Evolutionary conservation across 768 basidiomycete genomes (phyloP), one percentile per base, ranked within the genome.

Genomic region (Punctularia strigosozonata): DNA sequence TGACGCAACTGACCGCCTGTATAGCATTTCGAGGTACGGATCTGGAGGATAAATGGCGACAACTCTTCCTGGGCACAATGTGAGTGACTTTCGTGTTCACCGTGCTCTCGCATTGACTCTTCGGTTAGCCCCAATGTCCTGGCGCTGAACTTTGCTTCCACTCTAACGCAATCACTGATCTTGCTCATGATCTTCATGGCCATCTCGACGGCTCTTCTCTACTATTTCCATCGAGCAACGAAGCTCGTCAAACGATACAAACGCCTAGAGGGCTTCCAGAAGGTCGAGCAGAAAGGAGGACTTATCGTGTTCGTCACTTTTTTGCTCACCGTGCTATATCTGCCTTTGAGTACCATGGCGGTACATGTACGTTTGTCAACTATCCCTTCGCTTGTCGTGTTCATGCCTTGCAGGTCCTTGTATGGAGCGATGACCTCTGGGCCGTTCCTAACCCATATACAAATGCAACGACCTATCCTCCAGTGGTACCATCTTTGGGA

Each of bases 341-440:
- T 88, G 19, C 85, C 84, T 3, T 63, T 88, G 36, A 80, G 79
- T 46, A 84, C 80, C 12, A 74, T 88, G 66, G 73, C 80, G 1
- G 61, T 87, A 14, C 81, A 81, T 47, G n/a, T n/a, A n/a, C n/a
- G n/a, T n/a, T n/a, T n/a, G n/a, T n/a, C n/a, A n/a, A n/a, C n/a
- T n/a, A n/a, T n/a, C n/a, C n/a, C n/a, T n/a, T n/a, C n/a, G n/a
- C n/a, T n/a, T n/a, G n/a, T n/a, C n/a, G n/a, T n/a, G n/a, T n/a
- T n/a, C n/a, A n/a, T n/a, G n/a, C n/a, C n/a, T n/a, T n/a, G n/a
- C n/a, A n/a, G n/a, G 81, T 81, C 22, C 59, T 87, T 13, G 71
- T 81, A 2, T 86, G 80, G 81, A 80, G 80, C 0, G 66, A 75
- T 34, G 85, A 86, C 58, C 68, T 81, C 15, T 87, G 80, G 82